phyloP scores from a whole-genome alignment of 805 yeast species.

The Yamadazyma scolyti region DNA sequence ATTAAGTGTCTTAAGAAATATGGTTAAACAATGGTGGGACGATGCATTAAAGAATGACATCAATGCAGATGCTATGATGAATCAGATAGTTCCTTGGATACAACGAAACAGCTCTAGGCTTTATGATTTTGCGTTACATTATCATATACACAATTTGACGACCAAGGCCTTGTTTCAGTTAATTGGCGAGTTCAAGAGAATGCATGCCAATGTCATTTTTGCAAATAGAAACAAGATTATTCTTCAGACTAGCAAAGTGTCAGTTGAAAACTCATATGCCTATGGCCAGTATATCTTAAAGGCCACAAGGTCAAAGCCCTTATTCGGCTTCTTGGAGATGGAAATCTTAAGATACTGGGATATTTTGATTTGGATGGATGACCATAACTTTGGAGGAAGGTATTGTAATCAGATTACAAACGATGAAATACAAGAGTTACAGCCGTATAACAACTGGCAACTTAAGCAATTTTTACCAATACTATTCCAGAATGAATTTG shows the following conservation, averaged over 20 bases:
- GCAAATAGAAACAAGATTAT: constrained; percentile 77
- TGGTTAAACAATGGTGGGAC: constrained; percentile 94
- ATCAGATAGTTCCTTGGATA: constrained; percentile 82
- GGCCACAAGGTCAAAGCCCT: constrained; percentile 72
- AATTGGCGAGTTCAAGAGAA: constrained; percentile 68
- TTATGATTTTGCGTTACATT: constrained; percentile 75
- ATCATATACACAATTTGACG: constrained; percentile 84
- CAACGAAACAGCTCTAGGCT: constrained; percentile 68
- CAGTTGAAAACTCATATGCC: constrained; percentile 86
- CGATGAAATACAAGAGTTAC: constrained; percentile 41
- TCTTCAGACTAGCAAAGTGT: constrained; percentile 66
- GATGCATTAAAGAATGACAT: constrained; percentile 65
- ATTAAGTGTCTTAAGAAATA: constrained; percentile 58
- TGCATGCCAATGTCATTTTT: constrained; percentile 77
- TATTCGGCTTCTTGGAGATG: constrained; percentile 80
- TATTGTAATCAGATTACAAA: constrained; percentile 44
- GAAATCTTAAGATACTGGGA: constrained; percentile 84
- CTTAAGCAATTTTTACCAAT: constrained; percentile 69
- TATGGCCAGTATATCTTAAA: constrained; percentile 81
- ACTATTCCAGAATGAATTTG: constrained; percentile 76
- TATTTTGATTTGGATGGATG: constrained; percentile 91
- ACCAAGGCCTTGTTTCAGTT: constrained; percentile 79
- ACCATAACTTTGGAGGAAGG: constrained; percentile 79
- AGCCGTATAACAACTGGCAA: constrained; percentile 71
- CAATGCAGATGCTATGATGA: constrained; percentile 81